Percentiles rank a stretch among this genome's conserved stretches.
Evolutionary conservation across 23 red algal genomes (phyloP).

Genomic region (Gracilaria domingensis): DNA sequence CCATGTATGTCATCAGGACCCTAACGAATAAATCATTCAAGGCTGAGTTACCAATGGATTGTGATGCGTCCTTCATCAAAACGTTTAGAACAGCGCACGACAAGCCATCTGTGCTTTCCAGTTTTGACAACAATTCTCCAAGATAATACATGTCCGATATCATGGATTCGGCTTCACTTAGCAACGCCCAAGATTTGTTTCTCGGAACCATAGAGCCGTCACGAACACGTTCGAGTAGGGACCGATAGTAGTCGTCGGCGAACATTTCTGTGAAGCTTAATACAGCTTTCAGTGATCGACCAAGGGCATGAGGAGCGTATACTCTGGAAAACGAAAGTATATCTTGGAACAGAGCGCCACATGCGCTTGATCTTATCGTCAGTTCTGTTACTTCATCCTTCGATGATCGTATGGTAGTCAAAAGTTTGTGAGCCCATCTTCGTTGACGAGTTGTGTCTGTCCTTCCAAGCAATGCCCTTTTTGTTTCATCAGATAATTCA

Average conservation of each 20-base stretch:
- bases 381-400: slow-evolving; percentile 44
- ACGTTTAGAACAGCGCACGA: slow-evolving; percentile 12
- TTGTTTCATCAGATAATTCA: slow-evolving; percentile 28
- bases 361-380: slow-evolving; percentile 25
- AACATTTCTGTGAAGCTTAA: slow-evolving; percentile 25
- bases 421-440: slow-evolving; percentile 17
- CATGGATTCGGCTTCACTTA: slow-evolving; percentile 19
- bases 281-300: slow-evolving; percentile 42
- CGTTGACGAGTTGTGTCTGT: slow-evolving; percentile 17
- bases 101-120: slow-evolving; percentile 38
- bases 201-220: background rate
- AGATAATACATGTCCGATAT: slow-evolving; percentile 21
- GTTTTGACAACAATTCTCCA: slow-evolving; percentile 5
- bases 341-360: slow-evolving; percentile 41
- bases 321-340: slow-evolving; percentile 42
- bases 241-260: background rate
- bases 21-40: slow-evolving; percentile 12
- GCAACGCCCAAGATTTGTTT: slow-evolving; percentile 34
- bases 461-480: slow-evolving; percentile 10
- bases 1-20: slow-evolving; percentile 32
- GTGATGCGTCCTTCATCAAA: background rate
- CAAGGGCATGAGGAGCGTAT: background rate
- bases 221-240: background rate
- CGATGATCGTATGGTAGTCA: background rate
- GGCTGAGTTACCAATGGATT: background rate